These are phyloP conservation scores for Diplogelasinospora grovesii DNA, from an alignment of 495 filamentous ascomycete species.

Conservation along the genomic window DNA sequence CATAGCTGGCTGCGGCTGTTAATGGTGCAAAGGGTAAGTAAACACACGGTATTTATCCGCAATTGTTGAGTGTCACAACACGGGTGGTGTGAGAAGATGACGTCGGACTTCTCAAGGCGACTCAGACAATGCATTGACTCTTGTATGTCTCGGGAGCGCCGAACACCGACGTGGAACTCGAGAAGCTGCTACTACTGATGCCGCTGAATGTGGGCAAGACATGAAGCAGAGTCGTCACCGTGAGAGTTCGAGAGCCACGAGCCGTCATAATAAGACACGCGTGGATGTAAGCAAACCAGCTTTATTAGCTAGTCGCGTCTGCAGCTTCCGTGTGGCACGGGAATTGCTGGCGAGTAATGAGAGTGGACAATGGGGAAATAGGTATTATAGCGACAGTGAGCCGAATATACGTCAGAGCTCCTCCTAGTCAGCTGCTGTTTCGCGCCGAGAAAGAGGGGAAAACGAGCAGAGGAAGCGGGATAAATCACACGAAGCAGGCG, in stretches of 20 bases:
- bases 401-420: conserved; percentile 24
- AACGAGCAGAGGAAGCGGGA: too few species aligned
- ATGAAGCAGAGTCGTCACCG: not conserved
- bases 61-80: conserved; percentile 11
- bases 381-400: conserved; percentile 19
- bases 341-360: conserved; percentile 9
- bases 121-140: conserved; percentile 3
- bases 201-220: not conserved
- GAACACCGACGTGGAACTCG: not conserved
- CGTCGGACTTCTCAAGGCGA: not conserved
- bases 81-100: conserved; percentile 2
- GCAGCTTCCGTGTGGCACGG: conserved; percentile 14
- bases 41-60: conserved; percentile 6
- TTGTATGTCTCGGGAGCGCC: not conserved
- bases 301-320: conserved; percentile 16
- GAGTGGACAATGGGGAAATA: conserved; percentile 13
- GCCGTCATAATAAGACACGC: conserved; percentile 1
- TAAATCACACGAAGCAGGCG: too few species aligned
- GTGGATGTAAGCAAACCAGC: conserved; percentile 9
- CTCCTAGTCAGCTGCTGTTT: not conserved
- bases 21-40: too few species aligned
- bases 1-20: conserved; percentile 11
- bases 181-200: too few species aligned
- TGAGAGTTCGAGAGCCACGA: not conserved
- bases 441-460: not conserved